Conservation (phyloP, 192 early-diverging fungal genomes). For the Podila verticillata region DNA sequence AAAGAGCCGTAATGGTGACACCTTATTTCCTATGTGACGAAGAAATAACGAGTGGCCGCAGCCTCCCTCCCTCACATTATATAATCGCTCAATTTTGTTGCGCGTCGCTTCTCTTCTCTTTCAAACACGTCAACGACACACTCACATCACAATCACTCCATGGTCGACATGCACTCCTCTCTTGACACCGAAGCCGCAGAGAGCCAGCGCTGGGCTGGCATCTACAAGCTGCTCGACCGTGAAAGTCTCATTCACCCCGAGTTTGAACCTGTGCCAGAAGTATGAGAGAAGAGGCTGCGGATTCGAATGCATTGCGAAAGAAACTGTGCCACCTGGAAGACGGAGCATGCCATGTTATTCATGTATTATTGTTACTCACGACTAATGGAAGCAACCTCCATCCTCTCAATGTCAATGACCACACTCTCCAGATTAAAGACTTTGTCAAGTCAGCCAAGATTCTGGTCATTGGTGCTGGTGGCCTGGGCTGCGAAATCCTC, state of each 20-base stretch:
- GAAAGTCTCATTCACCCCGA: conserved; percentile 43
- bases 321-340: not conserved
- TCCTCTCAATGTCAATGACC: not conserved
- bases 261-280: conserved; percentile 38
- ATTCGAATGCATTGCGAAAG: not conserved
- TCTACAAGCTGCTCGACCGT: conserved; percentile 49
- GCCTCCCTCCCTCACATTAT: no score
- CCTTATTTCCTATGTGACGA: no score
- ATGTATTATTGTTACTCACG: not conserved
- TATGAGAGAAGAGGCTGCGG: not conserved
- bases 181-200: conserved; percentile 9
- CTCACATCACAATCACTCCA: conserved; percentile 5
- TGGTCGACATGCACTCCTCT: conserved; percentile 18
- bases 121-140: not conserved
- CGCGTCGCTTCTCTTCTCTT: no score
- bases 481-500: conserved; percentile 86
- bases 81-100: no score
- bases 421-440: conserved; percentile 30
- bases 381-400: not conserved
- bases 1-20: no score
- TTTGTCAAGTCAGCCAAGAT: conserved; percentile 66
- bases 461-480: conserved; percentile 87
- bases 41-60: no score
- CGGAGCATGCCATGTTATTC: not conserved
- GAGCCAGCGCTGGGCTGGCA: conserved; percentile 36